Base-by-base conservation (phyloP, 2,329 filamentous ascomycete genomes). In the Colletotrichum zoysiae region DNA sequence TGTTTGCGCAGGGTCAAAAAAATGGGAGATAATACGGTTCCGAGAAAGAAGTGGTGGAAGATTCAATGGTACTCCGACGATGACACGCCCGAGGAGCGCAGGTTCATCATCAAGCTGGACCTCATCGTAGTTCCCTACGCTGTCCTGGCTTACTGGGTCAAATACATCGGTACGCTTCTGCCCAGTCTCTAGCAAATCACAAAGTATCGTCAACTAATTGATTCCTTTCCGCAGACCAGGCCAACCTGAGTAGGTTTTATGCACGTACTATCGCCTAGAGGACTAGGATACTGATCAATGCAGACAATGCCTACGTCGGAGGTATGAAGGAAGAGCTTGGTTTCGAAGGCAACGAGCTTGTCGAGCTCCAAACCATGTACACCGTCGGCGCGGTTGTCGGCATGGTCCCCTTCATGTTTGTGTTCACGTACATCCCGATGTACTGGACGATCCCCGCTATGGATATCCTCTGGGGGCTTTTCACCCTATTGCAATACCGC, bases 391-490 rank as follows among this genome's bases (percentile, higher is more conserved):
- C 75, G 11, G 59, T 76, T 5, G 70, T 79, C 20, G 77, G 77
- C 35, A 65, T 63, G 79, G 77, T 62, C 78, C 81, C 63, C 74
- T 81, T 73, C 70, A 80, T n/a, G 65, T 81, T 33, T 79, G 75
- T 30, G 73, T 77, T 8, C 58, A 78, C 5, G 74, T 79, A 16
- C 78, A 77, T 33, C 77, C 79, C 5, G 46, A 77, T 30, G 77
- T 77, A 65, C 77, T 81, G 55, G 79, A 16, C 66, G 30, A 33
- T 79, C 74, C 62, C 78, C 76, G 60, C 68, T 76, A 9, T 71
- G 74, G 86, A 89, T 65, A 73, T 89, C 1, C 77, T 81, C 2
- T 90, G 88, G 88, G 87, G 87, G 0, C 77, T 89, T 26, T 87
- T 90, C 71, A 90, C 88, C 0, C 80, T 90, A 18, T 78, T 88